Percentiles rank a stretch among this genome's conserved stretches.
phyloP scores from a whole-genome alignment of 2,329 filamentous ascomycete genomes.

The Pseudopithomyces maydicus region DNA sequence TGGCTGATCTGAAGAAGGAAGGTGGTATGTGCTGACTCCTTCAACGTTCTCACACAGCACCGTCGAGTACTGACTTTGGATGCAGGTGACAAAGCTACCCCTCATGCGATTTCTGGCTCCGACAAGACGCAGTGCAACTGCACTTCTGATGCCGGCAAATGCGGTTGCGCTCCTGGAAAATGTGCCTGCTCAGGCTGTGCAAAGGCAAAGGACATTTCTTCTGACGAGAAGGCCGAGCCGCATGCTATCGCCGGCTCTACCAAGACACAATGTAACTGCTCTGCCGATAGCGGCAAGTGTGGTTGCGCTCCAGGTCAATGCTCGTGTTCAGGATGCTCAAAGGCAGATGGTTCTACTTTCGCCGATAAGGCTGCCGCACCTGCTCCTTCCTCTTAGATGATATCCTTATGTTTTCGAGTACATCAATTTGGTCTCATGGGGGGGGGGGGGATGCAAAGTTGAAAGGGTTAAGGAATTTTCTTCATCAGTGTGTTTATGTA shows the following conservation, averaged over 20 bases:
- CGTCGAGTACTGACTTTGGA: neutral
- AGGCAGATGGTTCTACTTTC: constrained; percentile 28
- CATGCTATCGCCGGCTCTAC: constrained; percentile 48
- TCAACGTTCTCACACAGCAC: too few relatives aligned
- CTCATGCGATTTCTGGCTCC: constrained; percentile 46
- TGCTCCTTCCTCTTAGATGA: neutral
- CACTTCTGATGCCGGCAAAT: constrained; percentile 47
- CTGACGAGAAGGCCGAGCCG: constrained; percentile 44
- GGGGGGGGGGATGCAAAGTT: too few relatives aligned
- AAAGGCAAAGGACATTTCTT: constrained; percentile 37
- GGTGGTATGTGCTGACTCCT: constrained; percentile 1
- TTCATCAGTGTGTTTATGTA: neutral
- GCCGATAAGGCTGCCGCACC: constrained; percentile 8
- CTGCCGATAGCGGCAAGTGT: constrained; percentile 48
- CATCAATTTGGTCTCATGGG: too few relatives aligned
- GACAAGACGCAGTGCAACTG: constrained; percentile 57
- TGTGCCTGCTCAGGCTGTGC: constrained; percentile 54
- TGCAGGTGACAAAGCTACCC: constrained; percentile 30
- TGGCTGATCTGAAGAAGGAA: constrained; percentile 84
- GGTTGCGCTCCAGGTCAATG: constrained; percentile 53
- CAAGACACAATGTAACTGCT: constrained; percentile 56
- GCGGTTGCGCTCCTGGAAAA: constrained; percentile 52
- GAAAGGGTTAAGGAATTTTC: neutral
- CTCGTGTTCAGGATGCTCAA: constrained; percentile 53
- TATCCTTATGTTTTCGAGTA: neutral